Conservation (phyloP, 176 grass and related monocot genomes). For the Carex kokanica region DNA sequence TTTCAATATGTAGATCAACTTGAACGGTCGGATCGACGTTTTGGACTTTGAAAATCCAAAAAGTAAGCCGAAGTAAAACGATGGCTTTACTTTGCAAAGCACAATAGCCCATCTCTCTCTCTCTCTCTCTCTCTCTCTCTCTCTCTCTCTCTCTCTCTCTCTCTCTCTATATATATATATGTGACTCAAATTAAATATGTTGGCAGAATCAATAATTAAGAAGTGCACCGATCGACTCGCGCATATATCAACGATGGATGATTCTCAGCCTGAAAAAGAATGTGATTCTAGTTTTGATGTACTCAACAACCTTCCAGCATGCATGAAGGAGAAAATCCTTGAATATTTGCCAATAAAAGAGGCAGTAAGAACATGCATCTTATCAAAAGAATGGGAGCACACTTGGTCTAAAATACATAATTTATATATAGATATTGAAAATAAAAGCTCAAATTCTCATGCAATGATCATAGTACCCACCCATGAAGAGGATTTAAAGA, state of each 20-base stretch:
- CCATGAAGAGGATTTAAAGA: not conserved
- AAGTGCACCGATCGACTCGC: not conserved
- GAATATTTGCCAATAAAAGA: slow-evolving; percentile 14
- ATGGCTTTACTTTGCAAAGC: too few relatives aligned
- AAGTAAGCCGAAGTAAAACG: too few relatives aligned
- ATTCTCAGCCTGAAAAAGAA: not conserved
- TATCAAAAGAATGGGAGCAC: not conserved
- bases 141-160: too few relatives aligned
- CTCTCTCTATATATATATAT: too few relatives aligned
- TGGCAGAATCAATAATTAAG: not conserved
- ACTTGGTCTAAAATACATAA: not conserved
- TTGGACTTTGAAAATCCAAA: too few relatives aligned
- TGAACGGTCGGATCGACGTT: too few relatives aligned
- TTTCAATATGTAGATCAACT: too few relatives aligned
- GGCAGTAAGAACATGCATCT: not conserved
- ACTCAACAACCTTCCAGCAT: not conserved
- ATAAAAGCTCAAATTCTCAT: not conserved
- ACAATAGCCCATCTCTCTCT: too few relatives aligned
- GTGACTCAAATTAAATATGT: not conserved
- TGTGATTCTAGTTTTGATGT: not conserved
- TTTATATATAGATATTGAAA: not conserved
- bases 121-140: too few relatives aligned
- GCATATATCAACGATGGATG: not conserved
- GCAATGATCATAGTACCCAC: not conserved
- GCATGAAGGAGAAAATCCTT: slow-evolving; percentile 7